Conservation (phyloP, 257 asterid genomes). For the Solanum gandarillasii region DNA sequence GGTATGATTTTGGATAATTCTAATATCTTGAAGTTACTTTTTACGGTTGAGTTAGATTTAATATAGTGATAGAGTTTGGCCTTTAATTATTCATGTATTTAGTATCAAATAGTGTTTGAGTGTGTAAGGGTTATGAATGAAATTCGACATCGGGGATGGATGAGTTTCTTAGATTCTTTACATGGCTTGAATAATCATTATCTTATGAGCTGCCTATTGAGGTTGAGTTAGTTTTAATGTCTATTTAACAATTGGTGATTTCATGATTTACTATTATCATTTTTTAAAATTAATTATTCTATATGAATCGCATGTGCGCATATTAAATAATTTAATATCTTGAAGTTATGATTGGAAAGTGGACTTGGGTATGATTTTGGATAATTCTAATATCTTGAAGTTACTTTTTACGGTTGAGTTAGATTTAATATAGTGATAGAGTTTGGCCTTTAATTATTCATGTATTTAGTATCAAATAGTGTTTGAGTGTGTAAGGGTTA, state of each 20-base stretch:
- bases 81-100: too few relatives aligned
- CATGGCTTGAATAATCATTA: too few relatives aligned
- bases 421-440: neutral
- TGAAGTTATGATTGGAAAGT: neutral
- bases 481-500: neutral
- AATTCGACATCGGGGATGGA: neutral
- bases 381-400: too few relatives aligned
- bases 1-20: neutral
- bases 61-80: neutral
- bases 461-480: neutral
- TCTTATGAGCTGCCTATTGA: neutral
- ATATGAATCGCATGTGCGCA: too few relatives aligned
- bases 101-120: neutral
- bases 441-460: too few relatives aligned
- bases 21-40: too few relatives aligned
- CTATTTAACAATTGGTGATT: neutral
- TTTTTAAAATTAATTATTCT: too few relatives aligned
- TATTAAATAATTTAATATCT: too few relatives aligned
- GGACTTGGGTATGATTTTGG: neutral
- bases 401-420: neutral
- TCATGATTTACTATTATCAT: neutral
- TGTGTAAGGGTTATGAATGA: neutral
- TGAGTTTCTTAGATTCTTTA: too few relatives aligned
- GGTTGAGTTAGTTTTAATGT: too few relatives aligned
- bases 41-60: neutral